Evolutionary conservation across 2,329 filamentous ascomycete genomes (phyloP), one percentile per base, ranked within the genome.

Genomic region (Paraconiothyrium brasiliense): DNA sequence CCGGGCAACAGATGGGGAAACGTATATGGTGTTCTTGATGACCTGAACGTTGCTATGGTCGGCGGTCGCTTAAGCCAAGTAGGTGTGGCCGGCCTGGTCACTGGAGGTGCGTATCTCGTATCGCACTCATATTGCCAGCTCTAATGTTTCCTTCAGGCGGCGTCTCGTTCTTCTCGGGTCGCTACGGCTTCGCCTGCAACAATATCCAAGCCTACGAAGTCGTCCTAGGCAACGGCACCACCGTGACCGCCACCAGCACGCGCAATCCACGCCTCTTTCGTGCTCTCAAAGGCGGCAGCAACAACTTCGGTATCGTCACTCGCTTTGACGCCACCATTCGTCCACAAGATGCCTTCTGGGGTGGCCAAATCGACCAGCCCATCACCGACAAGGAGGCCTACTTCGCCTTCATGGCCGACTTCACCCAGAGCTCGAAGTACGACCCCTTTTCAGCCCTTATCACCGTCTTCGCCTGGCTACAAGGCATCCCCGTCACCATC

Each of bases 251-350:
- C 37, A 70, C 68, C 50, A 51, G 54, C 10, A 61, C 58, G 1
- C 52, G 48, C 24, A 73, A 77, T 48, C 59, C 70, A 1, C 62
- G 67, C 20, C 69, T 77, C 34, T 72, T 67, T 57, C 59, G 62
- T 10, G 73, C 74, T 2, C 61, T 77, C 3, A 75, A 71, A 60
- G 73, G 75, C 24, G 75, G 75, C 14, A 62, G 54, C 43, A 75
- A 71, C 63, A 75, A 77, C 44, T 74, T 77, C 61, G 75, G 69
- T 11, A 65, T 77, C 32, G 70, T 78, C 2, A 78, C 76, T 11
- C 43, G 59, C 27, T 67, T 71, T 50, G 62, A 65, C 35, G 59
- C 65, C 1, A 62, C 57, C 16, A 39, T 70, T 7, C 67, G 57
- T 58, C 32, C 44, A n/a, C 68, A 71, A 47, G 24, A n/a, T 2